Conservation (phyloP, 1,284 basidiomycete genomes). For the Gomphus bonarii region DNA sequence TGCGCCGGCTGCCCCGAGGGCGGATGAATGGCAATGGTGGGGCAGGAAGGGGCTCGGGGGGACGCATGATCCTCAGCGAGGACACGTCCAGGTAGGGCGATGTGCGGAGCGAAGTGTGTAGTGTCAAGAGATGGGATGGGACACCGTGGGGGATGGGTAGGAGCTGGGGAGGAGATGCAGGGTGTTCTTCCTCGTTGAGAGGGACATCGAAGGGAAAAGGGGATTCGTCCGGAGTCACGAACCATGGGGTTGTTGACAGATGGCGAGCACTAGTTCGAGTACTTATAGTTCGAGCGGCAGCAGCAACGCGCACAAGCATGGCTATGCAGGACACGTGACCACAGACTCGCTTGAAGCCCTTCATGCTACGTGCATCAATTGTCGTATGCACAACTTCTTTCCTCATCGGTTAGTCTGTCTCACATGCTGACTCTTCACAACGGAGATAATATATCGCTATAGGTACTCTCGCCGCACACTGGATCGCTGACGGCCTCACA, state of each 20-base stretch:
- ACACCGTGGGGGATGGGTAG: constrained; percentile 10
- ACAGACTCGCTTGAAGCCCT: neutral
- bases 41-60: constrained; percentile 11
- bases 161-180: neutral
- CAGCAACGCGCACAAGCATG: neutral
- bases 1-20: constrained; percentile 42
- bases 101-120: constrained; percentile 12
- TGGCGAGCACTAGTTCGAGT: neutral
- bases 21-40: constrained; percentile 13
- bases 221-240: constrained; percentile 11
- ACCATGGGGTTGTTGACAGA: constrained; percentile 13
- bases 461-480: constrained; percentile 76
- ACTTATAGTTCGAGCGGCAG: neutral
- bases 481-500: constrained; percentile 78
- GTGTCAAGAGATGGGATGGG: constrained; percentile 12
- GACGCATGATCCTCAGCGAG: constrained; percentile 12
- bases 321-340: neutral
- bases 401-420: constrained; percentile 48
- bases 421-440: neutral
- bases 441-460: constrained; percentile 7
- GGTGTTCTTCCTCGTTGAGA: neutral
- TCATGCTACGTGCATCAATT: constrained; percentile 45
- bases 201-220: constrained; percentile 9
- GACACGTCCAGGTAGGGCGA: constrained; percentile 15
- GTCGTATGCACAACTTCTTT: constrained; percentile 69